Base-by-base conservation (phyloP, 129 eudicot species). In the Ambrosia trifida region DNA sequence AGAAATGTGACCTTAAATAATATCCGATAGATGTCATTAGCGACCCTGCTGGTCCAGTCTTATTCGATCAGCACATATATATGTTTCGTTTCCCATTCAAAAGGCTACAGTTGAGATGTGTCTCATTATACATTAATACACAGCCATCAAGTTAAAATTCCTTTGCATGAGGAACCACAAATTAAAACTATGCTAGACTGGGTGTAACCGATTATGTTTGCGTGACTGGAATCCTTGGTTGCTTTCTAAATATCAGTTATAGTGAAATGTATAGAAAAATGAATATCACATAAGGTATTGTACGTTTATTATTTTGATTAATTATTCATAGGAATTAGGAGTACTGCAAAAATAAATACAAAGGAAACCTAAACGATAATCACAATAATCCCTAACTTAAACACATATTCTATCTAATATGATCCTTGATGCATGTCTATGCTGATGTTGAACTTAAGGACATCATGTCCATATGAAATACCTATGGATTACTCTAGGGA, bases 111-210 rank as follows among this genome's bases (percentile, higher is more conserved):
- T 65, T 20, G 8, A 66, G 61, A 79, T 43, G 69, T 78, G 40
- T 72, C 54, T 47, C 75, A 67, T 57, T 79, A 49, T 73, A 79
- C 75, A 73, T 73, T 58, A 69, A 59, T 67, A 63, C 68, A 59
- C 47, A 40, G 24, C 16, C 58, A 66, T 79, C 62, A 45, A 60
- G 68, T 47, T 54, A 65, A 54, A 53, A 18, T 35, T 38, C 69
- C 70, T 72, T 2, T 18, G 20, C 7, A 14, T n/a, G 13, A 49
- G 19, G 54, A 49, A 4, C 31, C 59, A 52, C 31, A 18, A 52
- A 18, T n/a, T 17, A 50, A 5, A 2, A 53, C 32, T 38, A 38
- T 38, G 10, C 5, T 3, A 52, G 20, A 50, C 0, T 1, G 17
- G 1, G 3, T 1, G 7, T 2, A 16, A 50, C 33, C 7, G 0